phyloP scores from a whole-genome alignment of 2,329 filamentous ascomycete genomes.

The Emydomyces testavorans region DNA sequence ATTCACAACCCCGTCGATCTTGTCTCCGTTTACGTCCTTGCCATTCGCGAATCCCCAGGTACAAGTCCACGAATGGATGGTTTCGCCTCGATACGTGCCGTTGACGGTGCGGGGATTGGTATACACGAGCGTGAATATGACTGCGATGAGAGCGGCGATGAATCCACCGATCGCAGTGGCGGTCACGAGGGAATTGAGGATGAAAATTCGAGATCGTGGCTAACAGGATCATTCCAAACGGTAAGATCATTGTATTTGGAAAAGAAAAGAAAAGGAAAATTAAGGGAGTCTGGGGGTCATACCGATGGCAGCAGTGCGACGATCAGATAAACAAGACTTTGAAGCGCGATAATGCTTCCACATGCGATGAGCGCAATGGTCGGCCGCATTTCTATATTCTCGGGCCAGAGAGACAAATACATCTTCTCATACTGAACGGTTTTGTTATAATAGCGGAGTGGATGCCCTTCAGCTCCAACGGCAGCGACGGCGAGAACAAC shows the following conservation, averaged over 20 bases:
- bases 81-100: constrained; percentile 25
- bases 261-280: too few species aligned
- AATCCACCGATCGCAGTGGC: constrained; percentile 28
- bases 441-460: constrained; percentile 30
- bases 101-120: constrained; percentile 22
- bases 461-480: constrained; percentile 30
- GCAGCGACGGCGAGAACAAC: constrained; percentile 24
- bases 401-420: constrained; percentile 33
- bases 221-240: constrained; percentile 19
- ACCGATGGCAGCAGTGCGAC: constrained; percentile 30
- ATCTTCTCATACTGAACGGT: constrained; percentile 27
- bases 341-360: constrained; percentile 27
- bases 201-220: constrained; percentile 28
- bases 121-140: constrained; percentile 26
- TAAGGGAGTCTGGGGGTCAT: constrained; percentile 10
- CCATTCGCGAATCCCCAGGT: constrained; percentile 26
- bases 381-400: constrained; percentile 33
- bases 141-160: constrained; percentile 25
- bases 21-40: constrained; percentile 13
- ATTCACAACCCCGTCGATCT: constrained; percentile 23
- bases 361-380: constrained; percentile 29
- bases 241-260: too few species aligned
- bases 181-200: constrained; percentile 27
- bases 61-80: constrained; percentile 34
- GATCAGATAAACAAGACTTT: constrained; percentile 26